Evolutionary conservation across 352 stramenopile species (phyloP), one percentile per base, ranked within the genome.

Genomic region (Phytophthora podocarpi): DNA sequence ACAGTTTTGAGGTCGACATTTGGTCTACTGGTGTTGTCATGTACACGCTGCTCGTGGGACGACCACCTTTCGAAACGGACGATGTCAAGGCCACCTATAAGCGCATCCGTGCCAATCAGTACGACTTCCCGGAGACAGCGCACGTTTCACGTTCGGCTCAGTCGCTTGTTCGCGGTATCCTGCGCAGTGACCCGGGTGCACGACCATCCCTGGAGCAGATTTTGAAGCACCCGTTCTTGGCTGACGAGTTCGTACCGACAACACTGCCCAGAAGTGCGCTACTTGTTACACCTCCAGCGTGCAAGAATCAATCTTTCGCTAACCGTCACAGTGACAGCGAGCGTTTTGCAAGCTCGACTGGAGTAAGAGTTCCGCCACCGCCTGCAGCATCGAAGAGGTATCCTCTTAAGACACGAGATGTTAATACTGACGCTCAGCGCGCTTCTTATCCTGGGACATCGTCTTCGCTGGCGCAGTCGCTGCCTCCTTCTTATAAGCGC

Each of bases 41-140:
- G 69, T 99, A 98, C 77, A 99, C 97, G 5, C 76, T 98, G 50
- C 77, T 99, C 2, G 92, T 99, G 5, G 97, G 97, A 5, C 96
- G 96, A n/a, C 97, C 97, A 15, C 97, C 97, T 0, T 99, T 98
- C 55, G 96, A 99, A 75, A 97, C 93, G 5, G 93, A 95, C 32
- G 96, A 99, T 65, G 96, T 99, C 13, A 99, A 99, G 59, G 87
- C 96, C 37, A 99, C 97, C 0, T 99, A 99, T 77, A 97, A 98
- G 31, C 88, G 96, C 37, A 99, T 99, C 52, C 79, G 98, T 26
- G 86, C 86, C 6, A 98, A 98, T 67, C 81, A 98, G 45, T 99
- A 98, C 69, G 83, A 82, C 16, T 99, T 99, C 52, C 97, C 97
- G 0, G 76, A 87, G 6, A 64, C 94, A 45, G 72, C 96, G 3